A percentile compares a stretch with the other conserved stretches of the same genome.
phyloP scores from a whole-genome alignment of 441 rosid genomes.

The Pelargonium hybrid region DNA sequence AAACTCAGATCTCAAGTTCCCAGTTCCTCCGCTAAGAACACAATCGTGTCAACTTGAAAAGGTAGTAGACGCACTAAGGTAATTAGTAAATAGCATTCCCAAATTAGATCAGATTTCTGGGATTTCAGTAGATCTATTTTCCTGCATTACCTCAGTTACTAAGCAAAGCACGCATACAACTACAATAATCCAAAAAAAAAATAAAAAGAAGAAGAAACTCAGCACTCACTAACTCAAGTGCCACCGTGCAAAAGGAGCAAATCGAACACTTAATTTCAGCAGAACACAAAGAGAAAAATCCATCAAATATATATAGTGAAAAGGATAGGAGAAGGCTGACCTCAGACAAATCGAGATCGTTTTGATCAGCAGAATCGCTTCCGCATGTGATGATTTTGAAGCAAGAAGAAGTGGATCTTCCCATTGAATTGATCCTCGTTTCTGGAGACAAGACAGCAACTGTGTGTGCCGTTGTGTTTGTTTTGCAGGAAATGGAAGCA shows the following conservation, averaged over 20 bases:
- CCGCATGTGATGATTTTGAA: conserved; percentile 73
- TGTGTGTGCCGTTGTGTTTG: background rate
- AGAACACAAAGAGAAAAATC: background rate
- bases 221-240: background rate
- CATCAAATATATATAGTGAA: no score
- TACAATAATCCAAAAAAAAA: background rate
- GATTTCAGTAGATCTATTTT: background rate
- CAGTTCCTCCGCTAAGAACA: background rate
- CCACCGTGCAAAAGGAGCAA: background rate
- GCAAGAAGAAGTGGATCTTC: conserved; percentile 74
- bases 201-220: background rate
- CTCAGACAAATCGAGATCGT: conserved; percentile 44
- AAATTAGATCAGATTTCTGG: background rate
- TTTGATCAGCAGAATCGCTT: conserved; percentile 38
- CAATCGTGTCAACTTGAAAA: background rate
- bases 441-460: background rate
- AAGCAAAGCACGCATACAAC: background rate
- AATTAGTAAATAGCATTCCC: background rate
- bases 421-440: conserved; percentile 32
- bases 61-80: background rate
- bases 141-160: background rate
- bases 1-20: background rate
- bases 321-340: no score
- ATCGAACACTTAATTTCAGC: background rate
- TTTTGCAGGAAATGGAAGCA: background rate